phyloP scores from a whole-genome alignment of 2,329 filamentous ascomycete species.

The Phaeophleospora eucalypticola region DNA sequence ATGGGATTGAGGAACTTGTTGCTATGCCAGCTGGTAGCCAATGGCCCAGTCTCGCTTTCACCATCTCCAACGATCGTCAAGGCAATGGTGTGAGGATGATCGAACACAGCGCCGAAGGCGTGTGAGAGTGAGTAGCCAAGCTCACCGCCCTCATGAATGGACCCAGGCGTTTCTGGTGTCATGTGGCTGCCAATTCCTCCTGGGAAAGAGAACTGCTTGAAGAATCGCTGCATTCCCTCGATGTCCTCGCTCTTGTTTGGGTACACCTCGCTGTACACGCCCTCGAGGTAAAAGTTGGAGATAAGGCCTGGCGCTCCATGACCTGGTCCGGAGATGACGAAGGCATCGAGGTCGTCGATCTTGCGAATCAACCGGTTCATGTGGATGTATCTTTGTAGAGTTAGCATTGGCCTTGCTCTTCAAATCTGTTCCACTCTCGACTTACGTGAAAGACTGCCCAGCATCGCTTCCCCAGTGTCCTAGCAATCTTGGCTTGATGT shows the following conservation, averaged over 20 bases:
- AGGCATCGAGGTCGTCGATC: slow-evolving; percentile 58
- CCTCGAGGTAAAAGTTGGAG: slow-evolving; percentile 72
- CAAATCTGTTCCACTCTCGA: no score
- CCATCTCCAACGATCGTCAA: slow-evolving; percentile 77
- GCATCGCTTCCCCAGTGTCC: slow-evolving; percentile 77
- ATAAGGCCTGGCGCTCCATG: slow-evolving; percentile 74
- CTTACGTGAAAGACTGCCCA: slow-evolving; percentile 68
- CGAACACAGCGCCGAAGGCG: slow-evolving; percentile 72
- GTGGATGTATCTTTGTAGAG: slow-evolving; percentile 58
- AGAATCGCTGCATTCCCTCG: slow-evolving; percentile 68
- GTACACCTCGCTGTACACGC: slow-evolving; percentile 73
- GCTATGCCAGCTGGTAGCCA: slow-evolving; percentile 77
- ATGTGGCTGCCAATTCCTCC: slow-evolving; percentile 55
- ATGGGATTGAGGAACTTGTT: slow-evolving; percentile 79
- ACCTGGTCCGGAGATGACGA: slow-evolving; percentile 73
- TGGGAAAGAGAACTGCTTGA: slow-evolving; percentile 80
- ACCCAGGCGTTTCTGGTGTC: slow-evolving; percentile 65
- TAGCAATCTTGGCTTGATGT: slow-evolving; percentile 69
- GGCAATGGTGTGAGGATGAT: slow-evolving; percentile 69
- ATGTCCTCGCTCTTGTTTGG: slow-evolving; percentile 66
- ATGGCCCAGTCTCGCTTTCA: slow-evolving; percentile 74
- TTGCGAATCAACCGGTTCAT: slow-evolving; percentile 80
- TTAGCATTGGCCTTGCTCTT: slow-evolving; percentile 6
- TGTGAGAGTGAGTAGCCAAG: slow-evolving; percentile 78
- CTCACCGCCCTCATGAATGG: slow-evolving; percentile 70